These are phyloP conservation scores for Lenzites betulinus DNA, from an alignment of 768 basidiomycete genomes.

Conservation along the genomic window DNA sequence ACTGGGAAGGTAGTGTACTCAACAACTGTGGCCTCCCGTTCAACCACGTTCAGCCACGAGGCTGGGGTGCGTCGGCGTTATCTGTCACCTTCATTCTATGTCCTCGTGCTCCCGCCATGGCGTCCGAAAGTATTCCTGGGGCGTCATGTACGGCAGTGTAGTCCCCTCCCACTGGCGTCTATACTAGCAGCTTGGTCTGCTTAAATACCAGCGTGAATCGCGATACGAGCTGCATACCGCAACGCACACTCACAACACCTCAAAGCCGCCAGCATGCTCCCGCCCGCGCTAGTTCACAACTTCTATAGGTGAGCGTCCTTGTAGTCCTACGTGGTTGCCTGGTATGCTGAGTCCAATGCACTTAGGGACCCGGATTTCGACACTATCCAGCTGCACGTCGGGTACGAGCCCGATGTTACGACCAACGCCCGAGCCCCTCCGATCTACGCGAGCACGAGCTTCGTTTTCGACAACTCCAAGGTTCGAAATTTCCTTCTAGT, in stretches of 20 bases:
- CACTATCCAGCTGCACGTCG: conserved; percentile 80
- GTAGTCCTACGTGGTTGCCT: background rate
- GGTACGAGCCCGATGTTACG: conserved; percentile 61
- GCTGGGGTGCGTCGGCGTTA: too few relatives aligned
- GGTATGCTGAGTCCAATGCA: background rate
- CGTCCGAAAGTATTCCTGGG: background rate
- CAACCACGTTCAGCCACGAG: too few relatives aligned
- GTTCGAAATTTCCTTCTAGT: conserved; percentile 31
- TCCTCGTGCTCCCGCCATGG: background rate
- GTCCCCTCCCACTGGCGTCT: background rate
- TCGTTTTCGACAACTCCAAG: conserved; percentile 71
- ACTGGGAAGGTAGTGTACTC: too few relatives aligned
- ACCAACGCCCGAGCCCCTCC: conserved; percentile 78
- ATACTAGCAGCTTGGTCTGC: background rate
- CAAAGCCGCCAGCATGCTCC: conserved; percentile 4
- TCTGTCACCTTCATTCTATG: background rate
- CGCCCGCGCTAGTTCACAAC: conserved; percentile 19
- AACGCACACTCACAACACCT: background rate
- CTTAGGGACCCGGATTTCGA: conserved; percentile 68
- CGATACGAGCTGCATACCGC: background rate
- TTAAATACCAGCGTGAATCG: background rate
- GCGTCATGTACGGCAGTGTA: background rate
- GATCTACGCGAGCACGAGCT: conserved; percentile 75
- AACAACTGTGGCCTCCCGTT: too few relatives aligned
- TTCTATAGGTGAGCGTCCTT: conserved; percentile 4